Evolutionary conservation across 768 basidiomycete genomes (phyloP).

Genomic region (Hemileccinum impolitum): DNA sequence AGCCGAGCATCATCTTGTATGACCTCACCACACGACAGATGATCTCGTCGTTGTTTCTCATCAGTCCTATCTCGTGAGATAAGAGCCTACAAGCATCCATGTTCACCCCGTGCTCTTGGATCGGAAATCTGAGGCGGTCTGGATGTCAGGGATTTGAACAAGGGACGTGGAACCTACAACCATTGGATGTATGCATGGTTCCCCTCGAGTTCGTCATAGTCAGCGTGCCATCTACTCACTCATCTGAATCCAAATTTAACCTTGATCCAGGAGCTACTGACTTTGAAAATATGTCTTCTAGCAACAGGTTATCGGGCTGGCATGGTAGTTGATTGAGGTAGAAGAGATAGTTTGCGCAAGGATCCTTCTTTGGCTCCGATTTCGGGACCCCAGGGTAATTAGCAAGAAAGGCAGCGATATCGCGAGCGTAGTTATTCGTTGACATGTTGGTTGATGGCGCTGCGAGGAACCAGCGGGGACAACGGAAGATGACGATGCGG

Average conservation of each 20-base stretch:
- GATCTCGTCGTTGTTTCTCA: conserved; percentile 49
- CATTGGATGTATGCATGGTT: conserved; percentile 79
- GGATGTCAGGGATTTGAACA: not conserved
- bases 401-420: conserved; percentile 25
- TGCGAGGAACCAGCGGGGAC: conserved; percentile 6
- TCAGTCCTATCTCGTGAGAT: conserved; percentile 55
- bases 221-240: conserved; percentile 60
- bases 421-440: conserved; percentile 15
- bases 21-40: conserved; percentile 53
- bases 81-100: conserved; percentile 63
- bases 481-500: conserved; percentile 7
- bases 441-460: conserved; percentile 14
- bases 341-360: conserved; percentile 52
- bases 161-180: conserved; percentile 49
- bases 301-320: conserved; percentile 55
- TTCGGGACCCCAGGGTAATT: conserved; percentile 18
- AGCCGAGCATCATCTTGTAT: conserved; percentile 74
- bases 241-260: not conserved
- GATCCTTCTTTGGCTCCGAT: conserved; percentile 6
- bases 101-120: conserved; percentile 74
- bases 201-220: conserved; percentile 59
- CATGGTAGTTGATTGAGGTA: conserved; percentile 57
- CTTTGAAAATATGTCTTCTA: conserved; percentile 63
- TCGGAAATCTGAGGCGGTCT: conserved; percentile 52
- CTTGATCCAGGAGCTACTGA: conserved; percentile 26